Conservation (phyloP, 768 basidiomycete genomes). For the Sporobolomyces roseus region DNA sequence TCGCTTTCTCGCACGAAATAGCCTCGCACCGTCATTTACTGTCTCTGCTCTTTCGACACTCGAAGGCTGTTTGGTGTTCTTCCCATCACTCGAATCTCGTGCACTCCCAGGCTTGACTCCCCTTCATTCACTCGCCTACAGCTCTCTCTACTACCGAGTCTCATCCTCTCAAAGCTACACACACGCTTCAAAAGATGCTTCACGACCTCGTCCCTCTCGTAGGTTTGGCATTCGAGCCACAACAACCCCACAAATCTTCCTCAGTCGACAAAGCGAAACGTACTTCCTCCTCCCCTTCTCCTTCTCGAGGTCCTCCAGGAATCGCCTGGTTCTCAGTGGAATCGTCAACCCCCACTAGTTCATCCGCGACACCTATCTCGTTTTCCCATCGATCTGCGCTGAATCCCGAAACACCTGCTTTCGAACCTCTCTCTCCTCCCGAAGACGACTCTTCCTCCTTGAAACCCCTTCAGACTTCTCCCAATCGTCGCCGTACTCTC, state of each 20-base stretch:
- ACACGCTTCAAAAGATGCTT: not conserved
- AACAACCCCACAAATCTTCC: not conserved
- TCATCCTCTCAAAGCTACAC: not conserved
- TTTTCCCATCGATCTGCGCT: not conserved
- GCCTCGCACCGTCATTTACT: no score
- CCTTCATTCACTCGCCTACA: not conserved
- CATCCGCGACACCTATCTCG: not conserved
- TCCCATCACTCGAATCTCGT: no score
- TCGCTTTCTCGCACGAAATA: no score
- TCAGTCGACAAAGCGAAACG: not conserved
- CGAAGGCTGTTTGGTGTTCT: no score
- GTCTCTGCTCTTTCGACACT: not conserved
- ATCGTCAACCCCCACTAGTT: not conserved
- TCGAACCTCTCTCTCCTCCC: conserved; percentile 15
- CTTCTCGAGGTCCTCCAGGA: not conserved
- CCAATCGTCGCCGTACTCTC: conserved; percentile 10
- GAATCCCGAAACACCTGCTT: conserved; percentile 9
- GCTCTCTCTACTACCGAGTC: not conserved
- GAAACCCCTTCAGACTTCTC: not conserved
- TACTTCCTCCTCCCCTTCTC: not conserved
- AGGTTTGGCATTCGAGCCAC: conserved; percentile 5
- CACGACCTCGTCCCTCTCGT: not conserved
- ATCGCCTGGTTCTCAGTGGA: conserved; percentile 13
- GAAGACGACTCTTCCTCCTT: not conserved
- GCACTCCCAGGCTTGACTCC: no score